These are phyloP conservation scores for Vitis hybrid DNA, from an alignment of 177 flowering plant genomes.

Conservation along the genomic window DNA sequence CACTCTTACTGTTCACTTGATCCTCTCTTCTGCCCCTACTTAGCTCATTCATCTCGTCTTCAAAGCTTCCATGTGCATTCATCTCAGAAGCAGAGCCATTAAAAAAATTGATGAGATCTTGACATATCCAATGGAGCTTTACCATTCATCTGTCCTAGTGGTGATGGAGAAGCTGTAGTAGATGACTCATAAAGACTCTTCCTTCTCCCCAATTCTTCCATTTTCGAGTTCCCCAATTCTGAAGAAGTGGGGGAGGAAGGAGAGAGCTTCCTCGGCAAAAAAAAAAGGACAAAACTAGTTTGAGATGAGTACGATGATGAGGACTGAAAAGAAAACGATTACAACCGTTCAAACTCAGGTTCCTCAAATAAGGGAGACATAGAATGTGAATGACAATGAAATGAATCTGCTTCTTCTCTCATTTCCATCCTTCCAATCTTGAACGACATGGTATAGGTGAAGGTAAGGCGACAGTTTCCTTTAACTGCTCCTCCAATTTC, in stretches of 20 bases:
- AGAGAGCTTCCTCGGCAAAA: conserved; percentile 13
- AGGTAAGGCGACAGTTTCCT: conserved; percentile 11
- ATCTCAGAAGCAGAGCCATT: conserved; percentile 14
- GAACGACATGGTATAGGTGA: conserved; percentile 36
- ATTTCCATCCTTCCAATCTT: conserved; percentile 27
- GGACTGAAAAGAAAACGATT: conserved; percentile 18
- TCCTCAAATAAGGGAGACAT: conserved; percentile 37
- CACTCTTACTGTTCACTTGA: conserved; percentile 3
- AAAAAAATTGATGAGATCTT: conserved; percentile 5
- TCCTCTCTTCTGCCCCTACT: conserved; percentile 5
- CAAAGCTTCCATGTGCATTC: neutral
- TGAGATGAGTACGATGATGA: conserved; percentile 18
- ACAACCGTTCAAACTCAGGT: conserved; percentile 14
- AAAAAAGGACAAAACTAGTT: conserved; percentile 11
- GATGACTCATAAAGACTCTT: conserved; percentile 11
- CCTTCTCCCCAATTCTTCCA: conserved; percentile 18
- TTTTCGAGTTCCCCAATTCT: conserved; percentile 15
- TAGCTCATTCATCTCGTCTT: conserved; percentile 12
- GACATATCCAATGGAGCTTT: conserved; percentile 13
- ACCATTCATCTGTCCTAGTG: neutral
- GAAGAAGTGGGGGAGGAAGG: conserved; percentile 15
- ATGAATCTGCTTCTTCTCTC: conserved; percentile 14
- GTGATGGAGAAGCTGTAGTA: conserved; percentile 9
- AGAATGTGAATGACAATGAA: conserved; percentile 8
- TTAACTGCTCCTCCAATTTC: conserved; percentile 30